A percentile compares a stretch with the other conserved stretches of the same genome.
Evolutionary conservation across 768 basidiomycete genomes (phyloP).

Genomic region (Termitomyces sp.): DNA sequence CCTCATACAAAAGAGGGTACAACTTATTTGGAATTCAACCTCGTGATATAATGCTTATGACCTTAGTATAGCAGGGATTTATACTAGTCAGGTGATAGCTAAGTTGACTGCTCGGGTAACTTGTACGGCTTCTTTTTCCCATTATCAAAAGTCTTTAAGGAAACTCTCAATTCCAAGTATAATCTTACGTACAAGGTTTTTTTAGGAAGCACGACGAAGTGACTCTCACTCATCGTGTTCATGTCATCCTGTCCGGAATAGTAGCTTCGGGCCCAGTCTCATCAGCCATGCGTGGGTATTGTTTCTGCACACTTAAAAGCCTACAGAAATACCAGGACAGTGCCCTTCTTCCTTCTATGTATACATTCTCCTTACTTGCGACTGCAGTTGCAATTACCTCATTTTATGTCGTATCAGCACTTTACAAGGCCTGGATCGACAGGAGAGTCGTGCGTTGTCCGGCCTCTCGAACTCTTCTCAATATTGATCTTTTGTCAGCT

Average conservation of each 20-base stretch:
- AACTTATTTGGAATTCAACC: no score
- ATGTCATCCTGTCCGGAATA: background rate
- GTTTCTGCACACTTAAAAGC: background rate
- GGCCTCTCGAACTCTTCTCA: background rate
- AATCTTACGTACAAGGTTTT: background rate
- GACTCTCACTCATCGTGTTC: background rate
- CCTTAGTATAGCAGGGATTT: no score
- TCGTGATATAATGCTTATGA: no score
- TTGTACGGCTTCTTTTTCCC: background rate
- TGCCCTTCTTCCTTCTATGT: background rate
- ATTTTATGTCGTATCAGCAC: background rate
- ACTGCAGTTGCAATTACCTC: background rate
- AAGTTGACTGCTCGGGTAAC: background rate
- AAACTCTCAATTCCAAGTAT: background rate
- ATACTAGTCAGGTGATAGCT: background rate
- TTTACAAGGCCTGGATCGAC: slow-evolving; percentile 7
- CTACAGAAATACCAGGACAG: background rate
- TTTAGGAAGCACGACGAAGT: background rate
- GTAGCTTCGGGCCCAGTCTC: background rate
- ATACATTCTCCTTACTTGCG: background rate
- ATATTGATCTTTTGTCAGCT: slow-evolving; percentile 9
- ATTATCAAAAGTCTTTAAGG: background rate
- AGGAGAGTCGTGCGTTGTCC: background rate
- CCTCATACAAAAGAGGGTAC: no score
- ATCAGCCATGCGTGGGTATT: background rate